Evolutionary conservation across 306 rosid genomes (phyloP).

Genomic region (Adenanthera pavonina): DNA sequence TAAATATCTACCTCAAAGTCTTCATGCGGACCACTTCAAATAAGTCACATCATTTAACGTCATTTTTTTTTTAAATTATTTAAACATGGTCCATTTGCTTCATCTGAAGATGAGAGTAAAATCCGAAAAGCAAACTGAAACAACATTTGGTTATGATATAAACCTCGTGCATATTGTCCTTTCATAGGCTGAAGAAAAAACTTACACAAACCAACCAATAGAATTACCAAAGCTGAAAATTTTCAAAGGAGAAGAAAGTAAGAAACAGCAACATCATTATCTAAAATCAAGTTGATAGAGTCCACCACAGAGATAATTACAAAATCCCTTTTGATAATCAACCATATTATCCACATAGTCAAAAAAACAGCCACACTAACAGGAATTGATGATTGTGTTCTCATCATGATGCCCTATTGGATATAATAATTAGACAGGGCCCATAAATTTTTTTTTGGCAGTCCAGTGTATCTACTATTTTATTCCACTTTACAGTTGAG

Average conservation of each 20-base stretch:
- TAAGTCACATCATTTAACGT: not conserved
- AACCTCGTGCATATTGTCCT: not conserved
- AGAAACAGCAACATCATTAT: not conserved
- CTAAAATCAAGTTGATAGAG: not conserved
- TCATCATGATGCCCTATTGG: constrained; percentile 41
- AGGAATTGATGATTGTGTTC: constrained; percentile 29
- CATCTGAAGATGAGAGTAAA: not conserved
- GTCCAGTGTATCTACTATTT: constrained; percentile 30
- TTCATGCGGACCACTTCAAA: not conserved
- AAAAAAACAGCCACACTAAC: constrained; percentile 43
- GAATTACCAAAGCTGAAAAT: not conserved
- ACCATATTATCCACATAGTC: constrained; percentile 36
- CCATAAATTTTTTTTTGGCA: constrained; percentile 43
- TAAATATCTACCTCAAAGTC: not conserved
- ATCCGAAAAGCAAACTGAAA: not conserved
- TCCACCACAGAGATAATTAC: constrained; percentile 35
- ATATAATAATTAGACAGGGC: constrained; percentile 53
- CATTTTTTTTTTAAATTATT: no score
- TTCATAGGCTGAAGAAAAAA: not conserved
- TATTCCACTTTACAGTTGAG: constrained; percentile 43
- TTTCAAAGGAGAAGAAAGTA: not conserved
- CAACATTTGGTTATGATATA: not conserved
- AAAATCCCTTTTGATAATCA: constrained; percentile 30
- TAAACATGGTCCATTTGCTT: not conserved
- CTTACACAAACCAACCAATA: not conserved